Base-by-base conservation (phyloP, 2,329 filamentous ascomycete genomes). In the Sarocladiaceae sp. region DNA sequence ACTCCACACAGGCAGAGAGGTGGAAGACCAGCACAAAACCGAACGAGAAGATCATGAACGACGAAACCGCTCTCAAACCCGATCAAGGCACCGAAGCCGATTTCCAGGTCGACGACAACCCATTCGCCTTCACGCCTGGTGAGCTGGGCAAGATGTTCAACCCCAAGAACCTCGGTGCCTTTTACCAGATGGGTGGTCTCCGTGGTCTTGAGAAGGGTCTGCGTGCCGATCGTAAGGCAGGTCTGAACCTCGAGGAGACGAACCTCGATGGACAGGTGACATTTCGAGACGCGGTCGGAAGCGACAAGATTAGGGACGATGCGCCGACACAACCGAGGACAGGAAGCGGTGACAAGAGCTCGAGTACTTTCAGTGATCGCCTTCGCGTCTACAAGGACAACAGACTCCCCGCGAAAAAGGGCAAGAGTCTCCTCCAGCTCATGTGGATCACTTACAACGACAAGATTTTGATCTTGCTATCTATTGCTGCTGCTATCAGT, bases 71-170 rank as follows among this genome's bases (percentile, higher is more conserved):
- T 0, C 71, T 96, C 55, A 82, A 77, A 48, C 88, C 90, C 0
- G 90, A 95, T 63, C 78, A 82, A 33, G 88, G 88, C 6, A 88
- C 84, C 50, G 88, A 92, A 64, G 76, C 72, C 17, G 88, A 93
- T 56, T 96, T 95, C 60, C 61, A 81, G 13, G 84, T 93, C 11
- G 78, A 86, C 5, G 76, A 90, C 65, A 96, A 94, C 65, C 86
- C 87, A 0, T 96, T 96, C 62, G 91, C 90, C 15, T 96, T 90
- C 64, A 83, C 84, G 2, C 88, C 88, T 2, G 91, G 92, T 13
- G 86, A 95, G 63, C 76, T 97, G 56, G 86, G 84, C 61, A 96
- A 96, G 68, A 80, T 96, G 71, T 83, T 93, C 56, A 94, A 95
- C 64, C 92, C 92, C 3, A 96, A 96, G 73, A 95, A 84, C 55